Evolutionary conservation across 208 protist genomes (phyloP).

Genomic region (Crithidia thermophila): DNA sequence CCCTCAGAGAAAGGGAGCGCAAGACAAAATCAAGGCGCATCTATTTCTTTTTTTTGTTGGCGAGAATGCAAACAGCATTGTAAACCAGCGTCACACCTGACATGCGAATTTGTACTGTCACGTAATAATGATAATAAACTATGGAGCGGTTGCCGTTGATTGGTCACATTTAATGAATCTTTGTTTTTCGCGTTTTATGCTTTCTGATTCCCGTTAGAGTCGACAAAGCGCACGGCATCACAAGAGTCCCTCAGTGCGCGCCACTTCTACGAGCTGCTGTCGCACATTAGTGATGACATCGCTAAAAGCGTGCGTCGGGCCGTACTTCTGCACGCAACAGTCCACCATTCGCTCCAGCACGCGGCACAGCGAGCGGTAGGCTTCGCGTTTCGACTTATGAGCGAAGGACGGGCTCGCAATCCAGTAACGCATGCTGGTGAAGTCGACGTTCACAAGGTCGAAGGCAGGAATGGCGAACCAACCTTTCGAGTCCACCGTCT

Average conservation of each 20-base stretch:
- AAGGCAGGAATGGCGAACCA: constrained; percentile 86
- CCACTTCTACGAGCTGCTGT: constrained; percentile 68
- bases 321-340: constrained; percentile 74
- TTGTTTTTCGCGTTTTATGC: no score
- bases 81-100: no score
- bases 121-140: no score
- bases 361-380: constrained; percentile 65
- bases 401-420: constrained; percentile 50
- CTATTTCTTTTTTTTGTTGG: no score
- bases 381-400: constrained; percentile 56
- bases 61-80: no score
- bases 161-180: no score
- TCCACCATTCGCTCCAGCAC: constrained; percentile 87
- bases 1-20: no score
- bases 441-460: constrained; percentile 77
- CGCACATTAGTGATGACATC: constrained; percentile 64
- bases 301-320: constrained; percentile 71
- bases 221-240: constrained; percentile 17
- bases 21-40: no score
- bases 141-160: no score
- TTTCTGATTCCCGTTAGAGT: no score
- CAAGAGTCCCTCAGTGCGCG: constrained; percentile 54
- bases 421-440: constrained; percentile 69
- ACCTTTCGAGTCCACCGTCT: constrained; percentile 49
- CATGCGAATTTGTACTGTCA: no score